phyloP scores from a whole-genome alignment of 1,284 basidiomycete species.

The Ceratobasidium sp. region DNA sequence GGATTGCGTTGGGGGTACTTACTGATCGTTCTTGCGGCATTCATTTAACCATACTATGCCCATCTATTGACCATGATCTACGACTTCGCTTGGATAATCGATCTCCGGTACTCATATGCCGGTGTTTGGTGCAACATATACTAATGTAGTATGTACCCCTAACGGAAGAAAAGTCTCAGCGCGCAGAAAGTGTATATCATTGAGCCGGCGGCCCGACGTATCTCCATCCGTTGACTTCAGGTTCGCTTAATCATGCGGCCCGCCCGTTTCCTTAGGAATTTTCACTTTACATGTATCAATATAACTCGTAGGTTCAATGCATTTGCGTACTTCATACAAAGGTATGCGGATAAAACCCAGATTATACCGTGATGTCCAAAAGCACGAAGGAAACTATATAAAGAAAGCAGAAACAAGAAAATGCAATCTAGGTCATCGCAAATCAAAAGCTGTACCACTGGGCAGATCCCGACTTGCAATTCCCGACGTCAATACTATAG shows the following conservation, averaged over 20 bases:
- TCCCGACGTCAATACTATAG: slow-evolving; percentile 9
- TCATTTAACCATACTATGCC: background rate
- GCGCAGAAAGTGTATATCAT: slow-evolving; percentile 32
- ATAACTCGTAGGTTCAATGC: slow-evolving; percentile 30
- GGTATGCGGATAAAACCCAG: slow-evolving; percentile 31
- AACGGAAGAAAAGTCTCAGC: slow-evolving; percentile 33
- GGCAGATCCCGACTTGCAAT: background rate
- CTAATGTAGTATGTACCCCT: slow-evolving; percentile 31
- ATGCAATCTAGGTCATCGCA: background rate
- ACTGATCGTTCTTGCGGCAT: background rate
- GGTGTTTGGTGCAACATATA: background rate
- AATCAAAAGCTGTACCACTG: background rate
- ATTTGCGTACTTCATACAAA: slow-evolving; percentile 35
- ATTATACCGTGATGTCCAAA: background rate
- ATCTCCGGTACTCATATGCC: background rate
- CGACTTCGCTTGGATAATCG: background rate
- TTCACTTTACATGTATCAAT: background rate
- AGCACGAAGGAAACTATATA: slow-evolving; percentile 6
- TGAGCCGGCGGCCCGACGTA: slow-evolving; percentile 21
- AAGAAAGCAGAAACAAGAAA: slow-evolving; percentile 17
- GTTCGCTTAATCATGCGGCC: background rate
- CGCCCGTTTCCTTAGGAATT: slow-evolving; percentile 2
- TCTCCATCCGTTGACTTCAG: background rate
- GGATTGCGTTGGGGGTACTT: background rate
- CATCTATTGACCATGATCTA: background rate